Base-by-base conservation (phyloP, 108 stramenopile genomes). In the Nitzschia sp. region DNA sequence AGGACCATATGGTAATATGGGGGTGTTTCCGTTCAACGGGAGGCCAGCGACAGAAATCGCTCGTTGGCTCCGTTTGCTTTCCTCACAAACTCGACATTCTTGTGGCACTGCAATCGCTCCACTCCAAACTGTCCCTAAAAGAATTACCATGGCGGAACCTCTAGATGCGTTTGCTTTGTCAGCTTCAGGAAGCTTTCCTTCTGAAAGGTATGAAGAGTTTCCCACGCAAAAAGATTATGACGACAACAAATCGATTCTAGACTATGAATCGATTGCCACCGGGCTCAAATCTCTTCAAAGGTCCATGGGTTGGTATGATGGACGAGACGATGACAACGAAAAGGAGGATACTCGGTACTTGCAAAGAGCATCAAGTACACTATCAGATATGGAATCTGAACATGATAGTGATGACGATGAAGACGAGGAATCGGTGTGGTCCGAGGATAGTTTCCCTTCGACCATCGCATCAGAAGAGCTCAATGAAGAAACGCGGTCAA, bases 21-120 rank as follows among this genome's bases (percentile, higher is more conserved):
- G 29, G 5, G 5, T 34, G 5, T 58, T 58, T 58, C 57, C 57
- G 57, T 58, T 58, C 57, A 58, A 58, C 57, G 57, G 34, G 57
- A 39, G 57, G 15, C 37, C n/a, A 3, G 46, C 46, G 14, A 48
- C 46, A 17, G 46, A 48, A 5, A 6, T 48, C 46, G 46, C 46
- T 48, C 46, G n/a, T 48, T 48, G 46, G 46, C 17, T 17, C 46
- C 46, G 17, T 48, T 17, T 17, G n/a, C 2, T 48, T 48, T 17
- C 29, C 29, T 34, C 29, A 34, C 29, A 34, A 34, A 34, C 29
- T 34, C 29, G 29, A 34, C n/a, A n/a, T n/a, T 1, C 29, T 34
- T 34, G 29, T 34, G 1, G 29, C 29, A 34, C 29, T 34, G 29
- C 29, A 34, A 48, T 17, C 46, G 46, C 14, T 48, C 17, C 46